These are phyloP conservation scores for Kandelia obovata DNA, from an alignment of 345 rosid species.

Conservation along the genomic window DNA sequence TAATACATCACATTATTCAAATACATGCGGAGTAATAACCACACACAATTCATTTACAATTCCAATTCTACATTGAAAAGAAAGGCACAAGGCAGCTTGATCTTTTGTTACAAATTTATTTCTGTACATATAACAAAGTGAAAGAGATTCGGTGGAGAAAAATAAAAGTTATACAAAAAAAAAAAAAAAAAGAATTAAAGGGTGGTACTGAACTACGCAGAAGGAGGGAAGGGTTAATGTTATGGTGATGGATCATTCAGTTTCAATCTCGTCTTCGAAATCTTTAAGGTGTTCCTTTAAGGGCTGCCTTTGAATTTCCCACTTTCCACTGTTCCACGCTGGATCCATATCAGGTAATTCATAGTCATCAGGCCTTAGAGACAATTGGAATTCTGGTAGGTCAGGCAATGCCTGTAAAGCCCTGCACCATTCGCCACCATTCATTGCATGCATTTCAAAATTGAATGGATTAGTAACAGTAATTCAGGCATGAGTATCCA, in stretches of 20 bases:
- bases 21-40: too few relatives aligned
- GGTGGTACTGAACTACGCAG: not conserved
- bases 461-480: too few relatives aligned
- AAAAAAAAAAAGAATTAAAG: not conserved
- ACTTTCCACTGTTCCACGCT: conserved; percentile 46
- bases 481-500: not conserved
- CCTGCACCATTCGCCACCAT: conserved; percentile 37
- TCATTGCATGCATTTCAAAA: not conserved
- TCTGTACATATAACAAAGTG: not conserved
- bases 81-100: not conserved
- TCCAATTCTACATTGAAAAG: not conserved
- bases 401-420: conserved; percentile 70
- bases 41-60: too few relatives aligned
- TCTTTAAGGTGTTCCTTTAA: conserved; percentile 65
- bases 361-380: conserved; percentile 75
- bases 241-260: conserved; percentile 18
- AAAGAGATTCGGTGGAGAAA: not conserved
- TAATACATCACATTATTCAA: too few relatives aligned
- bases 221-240: not conserved
- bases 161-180: not conserved
- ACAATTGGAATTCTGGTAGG: conserved; percentile 78
- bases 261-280: conserved; percentile 42
- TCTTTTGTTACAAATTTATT: too few relatives aligned
- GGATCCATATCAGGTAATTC: conserved; percentile 57
- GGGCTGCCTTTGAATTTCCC: conserved; percentile 53